Conservation (phyloP, 2,329 filamentous ascomycete genomes). For the Microdochium bolleyi region DNA sequence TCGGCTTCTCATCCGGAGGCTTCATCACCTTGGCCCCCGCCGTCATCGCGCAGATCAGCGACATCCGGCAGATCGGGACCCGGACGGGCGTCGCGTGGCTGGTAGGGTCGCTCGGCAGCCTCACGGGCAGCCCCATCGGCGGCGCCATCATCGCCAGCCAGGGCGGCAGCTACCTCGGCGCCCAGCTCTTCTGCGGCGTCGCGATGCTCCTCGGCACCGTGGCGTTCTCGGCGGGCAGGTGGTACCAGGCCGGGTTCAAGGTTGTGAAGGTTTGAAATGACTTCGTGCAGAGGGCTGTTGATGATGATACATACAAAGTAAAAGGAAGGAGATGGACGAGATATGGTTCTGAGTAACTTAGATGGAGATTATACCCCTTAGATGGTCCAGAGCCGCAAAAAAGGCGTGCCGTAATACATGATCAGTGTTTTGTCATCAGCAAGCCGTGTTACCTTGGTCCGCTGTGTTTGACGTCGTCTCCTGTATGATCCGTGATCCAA, state of each 20-base stretch:
- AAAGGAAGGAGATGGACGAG: too few relatives aligned
- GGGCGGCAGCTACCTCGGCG: slow-evolving; percentile 44
- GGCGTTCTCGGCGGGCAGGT: slow-evolving; percentile 14
- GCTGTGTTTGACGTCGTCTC: too few relatives aligned
- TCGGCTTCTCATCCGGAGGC: slow-evolving; percentile 57
- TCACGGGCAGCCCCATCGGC: slow-evolving; percentile 61
- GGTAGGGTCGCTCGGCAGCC: slow-evolving; percentile 52
- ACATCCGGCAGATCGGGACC: slow-evolving; percentile 61
- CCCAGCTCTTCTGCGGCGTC: slow-evolving; percentile 60
- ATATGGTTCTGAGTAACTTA: too few relatives aligned
- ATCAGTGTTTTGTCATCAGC: too few relatives aligned
- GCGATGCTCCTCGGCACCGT: slow-evolving; percentile 22
- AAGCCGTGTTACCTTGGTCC: too few relatives aligned
- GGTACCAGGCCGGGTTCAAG: slow-evolving; percentile 15
- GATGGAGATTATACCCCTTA: too few relatives aligned
- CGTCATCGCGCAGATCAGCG: slow-evolving; percentile 62
- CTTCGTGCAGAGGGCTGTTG: too few relatives aligned
- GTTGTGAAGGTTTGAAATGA: neutral
- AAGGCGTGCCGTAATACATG: too few relatives aligned
- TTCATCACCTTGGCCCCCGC: slow-evolving; percentile 55
- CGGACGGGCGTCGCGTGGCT: slow-evolving; percentile 58
- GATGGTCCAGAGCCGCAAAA: too few relatives aligned
- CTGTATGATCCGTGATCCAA: too few relatives aligned
- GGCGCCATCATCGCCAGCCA: slow-evolving; percentile 49
- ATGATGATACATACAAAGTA: too few relatives aligned